Percentiles rank a stretch among this genome's conserved stretches.
Conservation (phyloP, 148 eudicot genomes). For the Chenopodium suecicum region DNA sequence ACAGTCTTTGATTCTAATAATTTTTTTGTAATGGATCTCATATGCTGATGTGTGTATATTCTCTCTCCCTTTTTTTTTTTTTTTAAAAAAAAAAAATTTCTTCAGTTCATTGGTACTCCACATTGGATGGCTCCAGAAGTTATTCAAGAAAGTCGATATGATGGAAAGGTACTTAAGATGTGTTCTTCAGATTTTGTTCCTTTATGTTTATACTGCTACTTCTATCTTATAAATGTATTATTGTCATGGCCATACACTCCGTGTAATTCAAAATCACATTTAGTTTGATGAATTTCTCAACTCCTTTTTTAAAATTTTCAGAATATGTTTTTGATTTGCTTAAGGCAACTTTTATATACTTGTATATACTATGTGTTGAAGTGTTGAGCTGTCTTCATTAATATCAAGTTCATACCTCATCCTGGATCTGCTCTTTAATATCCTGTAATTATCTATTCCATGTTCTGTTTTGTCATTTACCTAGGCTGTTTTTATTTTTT, state of each 20-base stretch:
- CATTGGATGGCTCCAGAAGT: conserved; percentile 99
- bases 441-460: too few species aligned
- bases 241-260: background rate
- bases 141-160: conserved; percentile 98
- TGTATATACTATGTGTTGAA: too few species aligned
- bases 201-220: background rate
- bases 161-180: conserved; percentile 78
- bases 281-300: too few species aligned
- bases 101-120: conserved; percentile 96
- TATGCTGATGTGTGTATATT: background rate
- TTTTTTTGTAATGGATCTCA: background rate
- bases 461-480: too few species aligned
- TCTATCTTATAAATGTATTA: background rate
- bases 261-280: background rate
- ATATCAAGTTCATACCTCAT: too few species aligned
- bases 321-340: background rate
- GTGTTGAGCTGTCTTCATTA: too few species aligned
- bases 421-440: too few species aligned
- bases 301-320: background rate
- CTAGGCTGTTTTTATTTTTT: too few species aligned
- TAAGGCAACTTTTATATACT: too few species aligned
- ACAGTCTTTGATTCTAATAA: background rate
- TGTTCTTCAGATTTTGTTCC: background rate
- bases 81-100: too few species aligned
- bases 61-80: conserved; percentile 3